Evolutionary conservation across 148 eudicot species (phyloP).

Genomic region (Amaranthus palmeri): DNA sequence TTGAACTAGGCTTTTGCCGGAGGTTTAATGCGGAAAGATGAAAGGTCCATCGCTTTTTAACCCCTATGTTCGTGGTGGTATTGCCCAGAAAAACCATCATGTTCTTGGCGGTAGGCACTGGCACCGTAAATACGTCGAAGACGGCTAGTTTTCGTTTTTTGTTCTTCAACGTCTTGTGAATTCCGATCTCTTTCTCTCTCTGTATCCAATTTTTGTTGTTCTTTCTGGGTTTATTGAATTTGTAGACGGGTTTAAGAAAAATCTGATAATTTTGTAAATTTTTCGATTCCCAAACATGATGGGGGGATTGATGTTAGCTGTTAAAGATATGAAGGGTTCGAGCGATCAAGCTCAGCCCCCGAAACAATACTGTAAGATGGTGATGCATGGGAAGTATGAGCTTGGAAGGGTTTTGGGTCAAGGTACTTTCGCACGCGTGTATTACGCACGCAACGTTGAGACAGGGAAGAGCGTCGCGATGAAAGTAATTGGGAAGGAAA

Average conservation of each 20-base stretch:
- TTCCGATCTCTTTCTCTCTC: not conserved
- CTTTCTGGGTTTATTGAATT: not conserved
- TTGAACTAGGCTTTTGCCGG: not conserved
- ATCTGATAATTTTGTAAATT: no score
- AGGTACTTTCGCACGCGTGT: constrained; percentile 75
- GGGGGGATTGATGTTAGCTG: constrained; percentile 11
- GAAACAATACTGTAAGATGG: constrained; percentile 23
- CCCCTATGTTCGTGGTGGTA: constrained; percentile 23
- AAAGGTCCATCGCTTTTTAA: constrained; percentile 33
- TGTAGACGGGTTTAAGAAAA: no score
- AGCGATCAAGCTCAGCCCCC: not conserved
- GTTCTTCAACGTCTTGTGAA: not conserved
- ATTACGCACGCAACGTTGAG: constrained; percentile 53
- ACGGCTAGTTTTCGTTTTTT: constrained; percentile 40
- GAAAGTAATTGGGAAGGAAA: constrained; percentile 72
- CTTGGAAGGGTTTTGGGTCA: constrained; percentile 67
- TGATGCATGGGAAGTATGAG: constrained; percentile 62
- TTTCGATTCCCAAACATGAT: not conserved
- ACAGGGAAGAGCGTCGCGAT: constrained; percentile 67
- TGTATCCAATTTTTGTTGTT: not conserved
- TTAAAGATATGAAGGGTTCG: constrained; percentile 1
- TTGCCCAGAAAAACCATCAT: constrained; percentile 25
- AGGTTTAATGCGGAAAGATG: constrained; percentile 69
- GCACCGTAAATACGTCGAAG: constrained; percentile 88
- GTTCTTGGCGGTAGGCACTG: constrained; percentile 53